Evolutionary conservation across 495 filamentous ascomycete species (phyloP).

Genomic region (Paragyromitra xinjiangensis): DNA sequence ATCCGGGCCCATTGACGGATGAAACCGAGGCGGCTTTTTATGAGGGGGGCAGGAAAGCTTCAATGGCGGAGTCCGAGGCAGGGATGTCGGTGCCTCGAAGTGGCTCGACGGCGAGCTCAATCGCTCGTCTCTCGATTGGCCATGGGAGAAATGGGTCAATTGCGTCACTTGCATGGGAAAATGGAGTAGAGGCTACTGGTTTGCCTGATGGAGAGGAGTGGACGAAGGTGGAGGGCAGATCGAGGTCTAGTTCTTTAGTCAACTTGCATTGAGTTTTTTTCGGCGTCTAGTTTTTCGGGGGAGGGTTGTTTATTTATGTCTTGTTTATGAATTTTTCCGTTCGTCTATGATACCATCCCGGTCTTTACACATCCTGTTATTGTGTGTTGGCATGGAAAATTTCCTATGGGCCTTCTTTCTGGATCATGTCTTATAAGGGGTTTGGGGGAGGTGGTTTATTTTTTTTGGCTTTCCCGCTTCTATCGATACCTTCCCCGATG

Average conservation of each 20-base stretch:
- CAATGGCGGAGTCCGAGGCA: slow-evolving; percentile 42
- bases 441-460: slow-evolving; percentile 31
- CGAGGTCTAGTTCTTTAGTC: slow-evolving; percentile 46
- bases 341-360: slow-evolving; percentile 54
- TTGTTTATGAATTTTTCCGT: slow-evolving; percentile 30
- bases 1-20: slow-evolving; percentile 47
- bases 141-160: slow-evolving; percentile 48
- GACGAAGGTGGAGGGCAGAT: slow-evolving; percentile 53
- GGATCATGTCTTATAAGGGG: slow-evolving; percentile 36
- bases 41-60: slow-evolving; percentile 52
- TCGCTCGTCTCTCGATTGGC: slow-evolving; percentile 40
- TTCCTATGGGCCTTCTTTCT: slow-evolving; percentile 49
- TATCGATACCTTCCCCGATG: slow-evolving; percentile 18
- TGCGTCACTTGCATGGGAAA: slow-evolving; percentile 48
- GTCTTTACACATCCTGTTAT: slow-evolving; percentile 46
- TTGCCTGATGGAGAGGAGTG: slow-evolving; percentile 52
- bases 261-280: slow-evolving; percentile 38
- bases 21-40: slow-evolving; percentile 52
- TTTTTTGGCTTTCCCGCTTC: slow-evolving; percentile 20
- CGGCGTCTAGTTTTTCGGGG: slow-evolving; percentile 35
- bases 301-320: slow-evolving; percentile 44
- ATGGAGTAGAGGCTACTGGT: slow-evolving; percentile 47
- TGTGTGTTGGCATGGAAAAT: slow-evolving; percentile 45
- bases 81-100: slow-evolving; percentile 44
- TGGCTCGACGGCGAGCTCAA: slow-evolving; percentile 43